Conservation (phyloP, 108 stramenopile genomes). For the Skeletonema grethae region DNA sequence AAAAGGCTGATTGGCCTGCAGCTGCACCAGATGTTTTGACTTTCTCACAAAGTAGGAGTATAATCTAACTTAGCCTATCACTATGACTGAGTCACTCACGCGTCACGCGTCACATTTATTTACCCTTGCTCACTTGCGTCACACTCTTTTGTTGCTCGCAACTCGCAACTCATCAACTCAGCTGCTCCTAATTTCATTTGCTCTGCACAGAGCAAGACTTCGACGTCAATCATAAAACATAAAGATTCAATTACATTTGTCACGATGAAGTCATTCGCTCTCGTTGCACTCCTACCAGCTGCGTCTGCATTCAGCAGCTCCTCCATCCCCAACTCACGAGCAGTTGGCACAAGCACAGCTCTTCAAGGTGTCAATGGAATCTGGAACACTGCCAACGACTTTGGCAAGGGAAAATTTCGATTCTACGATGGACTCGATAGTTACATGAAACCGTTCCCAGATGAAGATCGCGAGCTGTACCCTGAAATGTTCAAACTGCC, state of each 20-base stretch:
- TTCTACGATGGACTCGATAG: slow-evolving; percentile 71
- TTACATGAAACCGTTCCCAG: slow-evolving; percentile 78
- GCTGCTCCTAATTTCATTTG: too few species aligned
- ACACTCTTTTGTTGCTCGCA: too few species aligned
- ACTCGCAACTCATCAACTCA: too few species aligned
- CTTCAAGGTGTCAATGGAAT: slow-evolving; percentile 45
- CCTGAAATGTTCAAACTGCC: slow-evolving; percentile 80
- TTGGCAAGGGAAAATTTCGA: slow-evolving; percentile 71
- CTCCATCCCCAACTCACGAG: not conserved
- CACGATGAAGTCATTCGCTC: not conserved
- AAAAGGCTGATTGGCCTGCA: not conserved
- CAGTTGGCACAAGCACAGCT: not conserved
- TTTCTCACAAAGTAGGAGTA: too few species aligned
- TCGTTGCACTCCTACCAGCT: not conserved
- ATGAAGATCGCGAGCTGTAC: slow-evolving; percentile 72
- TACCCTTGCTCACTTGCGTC: too few species aligned
- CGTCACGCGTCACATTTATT: too few species aligned
- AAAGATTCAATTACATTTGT: too few species aligned
- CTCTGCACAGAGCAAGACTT: too few species aligned
- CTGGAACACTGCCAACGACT: slow-evolving; percentile 68
- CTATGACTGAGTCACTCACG: too few species aligned
- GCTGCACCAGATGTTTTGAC: too few species aligned
- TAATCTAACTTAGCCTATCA: too few species aligned
- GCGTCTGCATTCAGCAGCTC: not conserved
- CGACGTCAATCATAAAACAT: too few species aligned